Evolutionary conservation across 352 stramenopile species (phyloP), one percentile per base, ranked within the genome.

Genomic region (Globisporangium ultimum): DNA sequence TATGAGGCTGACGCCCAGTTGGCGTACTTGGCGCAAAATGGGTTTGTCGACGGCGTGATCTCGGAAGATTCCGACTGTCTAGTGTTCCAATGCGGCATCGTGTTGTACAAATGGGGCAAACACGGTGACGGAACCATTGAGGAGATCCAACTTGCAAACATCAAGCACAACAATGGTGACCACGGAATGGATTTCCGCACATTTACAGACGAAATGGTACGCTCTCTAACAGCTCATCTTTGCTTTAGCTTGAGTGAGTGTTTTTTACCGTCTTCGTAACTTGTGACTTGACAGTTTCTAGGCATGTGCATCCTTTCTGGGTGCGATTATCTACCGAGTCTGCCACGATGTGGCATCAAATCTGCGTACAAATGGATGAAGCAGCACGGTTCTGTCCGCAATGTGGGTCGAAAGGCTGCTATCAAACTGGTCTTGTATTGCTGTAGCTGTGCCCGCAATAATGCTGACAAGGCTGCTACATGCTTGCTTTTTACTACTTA

Each of bases 1-100:
- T 99, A 99, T 64, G 97, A 99, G 77, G 97, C 97, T 12, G 97
- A 99, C 61, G 96, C 97, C 2, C 96, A 99, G 72, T 82, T 99
- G 55, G 93, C 95, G 3, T 98, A 88, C 64, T 69, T 99, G 22
- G 74, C 79, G 43, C 79, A 81, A 53, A 67, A 73, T 20, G 72
- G 74, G 11, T 58, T 97, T 17, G 87, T 94, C 14, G 91, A 99
- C 59, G 84, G 85, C 40, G 93, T 99, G 41, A 95, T 99, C 49
- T 95, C 93, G 10, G 97, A 99, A 70, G 97, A 99, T 64, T 97
- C 89, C 36, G 97, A 99, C 65, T 95, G 80, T 47, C 76, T 99
- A 32, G 78, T 88, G 9, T 99, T 98, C 63, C 89, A 94, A n/a
- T 98, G 92, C 59, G 46, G 71, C 55, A 88, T 68, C 18, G 83